These are phyloP conservation scores for Zychaea mexicana DNA, from an alignment of 371 early-diverging fungal genomes.

Conservation along the genomic window DNA sequence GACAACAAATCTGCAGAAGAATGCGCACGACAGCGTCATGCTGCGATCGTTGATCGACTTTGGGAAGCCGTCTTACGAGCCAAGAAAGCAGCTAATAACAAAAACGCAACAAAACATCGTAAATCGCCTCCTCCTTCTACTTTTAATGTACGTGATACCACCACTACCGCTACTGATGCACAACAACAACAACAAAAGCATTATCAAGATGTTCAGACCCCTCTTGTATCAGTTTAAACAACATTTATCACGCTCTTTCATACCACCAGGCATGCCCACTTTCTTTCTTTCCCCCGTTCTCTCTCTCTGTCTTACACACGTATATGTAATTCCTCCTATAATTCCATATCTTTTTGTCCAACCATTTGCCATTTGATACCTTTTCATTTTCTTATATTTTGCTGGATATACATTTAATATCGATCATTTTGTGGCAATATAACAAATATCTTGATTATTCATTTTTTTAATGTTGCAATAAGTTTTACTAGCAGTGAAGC, in stretches of 20 bases:
- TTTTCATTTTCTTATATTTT: too few species aligned
- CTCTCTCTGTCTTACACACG: too few species aligned
- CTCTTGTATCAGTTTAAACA: neutral
- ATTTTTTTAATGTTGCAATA: too few species aligned
- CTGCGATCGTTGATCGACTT: constrained; percentile 12
- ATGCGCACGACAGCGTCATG: constrained; percentile 13
- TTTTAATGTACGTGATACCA: neutral
- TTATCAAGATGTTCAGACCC: neutral
- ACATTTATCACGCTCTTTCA: neutral
- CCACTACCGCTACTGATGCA: neutral
- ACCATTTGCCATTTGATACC: too few species aligned
- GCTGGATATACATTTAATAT: too few species aligned
- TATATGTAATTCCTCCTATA: too few species aligned
- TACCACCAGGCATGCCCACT: too few species aligned
- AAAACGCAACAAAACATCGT: neutral
- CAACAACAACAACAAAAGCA: neutral
- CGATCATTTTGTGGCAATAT: too few species aligned
- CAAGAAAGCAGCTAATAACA: neutral
- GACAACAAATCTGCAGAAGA: neutral
- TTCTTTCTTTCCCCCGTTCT: neutral
- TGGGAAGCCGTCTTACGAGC: constrained; percentile 15
- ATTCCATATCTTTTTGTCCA: too few species aligned
- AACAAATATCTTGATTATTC: too few species aligned
- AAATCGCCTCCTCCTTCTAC: neutral
- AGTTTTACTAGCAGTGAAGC: too few species aligned